Base-by-base conservation (phyloP, 306 rosid species). In the Sicyos edulis region DNA sequence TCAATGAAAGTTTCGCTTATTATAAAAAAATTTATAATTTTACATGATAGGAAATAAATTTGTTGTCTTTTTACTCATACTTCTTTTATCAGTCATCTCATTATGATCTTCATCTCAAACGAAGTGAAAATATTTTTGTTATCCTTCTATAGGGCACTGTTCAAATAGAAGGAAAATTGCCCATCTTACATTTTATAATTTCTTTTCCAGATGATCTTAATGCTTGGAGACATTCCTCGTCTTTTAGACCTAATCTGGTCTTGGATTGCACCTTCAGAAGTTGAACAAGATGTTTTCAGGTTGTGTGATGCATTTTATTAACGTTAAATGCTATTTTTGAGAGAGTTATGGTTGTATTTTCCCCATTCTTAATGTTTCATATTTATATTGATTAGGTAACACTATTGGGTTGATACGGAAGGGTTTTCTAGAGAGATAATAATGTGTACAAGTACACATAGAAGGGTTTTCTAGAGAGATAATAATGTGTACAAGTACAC, bases 181-280 rank as follows among this genome's bases (percentile, higher is more conserved):
- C 17, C 29, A 59, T 57, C 67, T 71, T 24, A 61, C 62, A 59
- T 70, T 67, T 50, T 65, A 58, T 74, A 24, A 70, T 29, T 22
- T 75, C 78, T 74, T 74, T 74, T 72, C 50, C 85, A 93, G 99
- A 93, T 93, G 97, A 82, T 80, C 77, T 78, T 89, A 75, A 93
- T 93, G 99, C 70, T 87, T 64, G 99, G 89, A 73, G 92, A 93
- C 80, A 87, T 93, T 79, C 95, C 96, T 59, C 86, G 82, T 75
- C 78, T 93, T 69, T 86, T 93, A 81, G 99, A 90, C 73, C 87
- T 93, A 74, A 83, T 93, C 78, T 93, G 99, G 99, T 88, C 92
- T 20, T 93, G 99, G 99, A 86, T 93, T 85, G 92, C 97, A 50
- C 97, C 99, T 62, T 82, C 84, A 53, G 97, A 91, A 62, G 92